These are phyloP conservation scores for Actinomucor elegans DNA, from an alignment of 371 early-diverging fungal genomes.

Conservation along the genomic window DNA sequence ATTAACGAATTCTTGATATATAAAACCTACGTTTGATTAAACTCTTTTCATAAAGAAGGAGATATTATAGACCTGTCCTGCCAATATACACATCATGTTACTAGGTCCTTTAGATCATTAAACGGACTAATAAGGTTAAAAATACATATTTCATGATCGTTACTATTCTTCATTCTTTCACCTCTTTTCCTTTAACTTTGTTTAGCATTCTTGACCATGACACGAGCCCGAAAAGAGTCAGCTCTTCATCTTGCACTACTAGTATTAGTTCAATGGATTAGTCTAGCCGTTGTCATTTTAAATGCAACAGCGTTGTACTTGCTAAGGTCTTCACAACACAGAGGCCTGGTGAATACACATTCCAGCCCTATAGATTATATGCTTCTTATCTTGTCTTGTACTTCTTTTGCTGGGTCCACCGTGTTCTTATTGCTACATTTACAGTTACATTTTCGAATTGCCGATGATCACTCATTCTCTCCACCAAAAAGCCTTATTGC, in stretches of 20 bases:
- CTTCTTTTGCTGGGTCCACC: conserved; percentile 13
- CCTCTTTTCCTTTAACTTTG: conserved; percentile 8
- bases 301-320: conserved; percentile 22
- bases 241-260: conserved; percentile 15
- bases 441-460: conserved; percentile 9
- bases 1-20: too few relatives aligned
- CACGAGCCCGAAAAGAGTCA: conserved; percentile 23
- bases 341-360: conserved; percentile 3
- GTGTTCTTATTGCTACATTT: conserved; percentile 9
- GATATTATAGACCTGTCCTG: too few relatives aligned
- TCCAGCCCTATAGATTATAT: conserved; percentile 16
- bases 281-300: conserved; percentile 21
- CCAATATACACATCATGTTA: too few relatives aligned
- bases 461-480: conserved; percentile 2
- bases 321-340: conserved; percentile 2
- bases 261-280: conserved; percentile 19
- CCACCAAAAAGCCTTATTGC: conserved; percentile 12
- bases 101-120: too few relatives aligned
- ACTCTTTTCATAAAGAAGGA: too few relatives aligned
- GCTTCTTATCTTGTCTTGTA: conserved; percentile 8
- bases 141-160: too few relatives aligned
- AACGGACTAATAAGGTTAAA: too few relatives aligned
- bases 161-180: background rate
- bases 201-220: conserved; percentile 5
- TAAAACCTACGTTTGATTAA: too few relatives aligned